phyloP scores from a whole-genome alignment of 495 filamentous ascomycete species.

The Penicillium paxilli region DNA sequence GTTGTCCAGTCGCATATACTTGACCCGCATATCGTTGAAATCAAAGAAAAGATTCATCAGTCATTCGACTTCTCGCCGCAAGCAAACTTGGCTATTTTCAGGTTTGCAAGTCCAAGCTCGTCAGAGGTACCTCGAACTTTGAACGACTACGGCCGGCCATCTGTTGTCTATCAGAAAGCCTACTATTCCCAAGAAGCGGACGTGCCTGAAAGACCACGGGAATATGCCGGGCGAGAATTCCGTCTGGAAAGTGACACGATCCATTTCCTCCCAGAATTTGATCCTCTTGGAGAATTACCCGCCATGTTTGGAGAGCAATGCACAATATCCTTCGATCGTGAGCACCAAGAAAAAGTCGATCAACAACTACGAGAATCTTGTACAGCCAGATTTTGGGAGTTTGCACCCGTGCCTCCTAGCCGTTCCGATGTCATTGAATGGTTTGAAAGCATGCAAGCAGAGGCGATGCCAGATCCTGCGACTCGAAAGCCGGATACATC shows the following conservation, averaged over 20 bases:
- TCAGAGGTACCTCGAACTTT: constrained; percentile 31
- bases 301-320: constrained; percentile 57
- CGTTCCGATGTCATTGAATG: constrained; percentile 70
- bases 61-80: constrained; percentile 31
- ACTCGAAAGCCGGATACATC: not conserved
- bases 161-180: constrained; percentile 78
- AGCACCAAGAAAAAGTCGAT: constrained; percentile 50
- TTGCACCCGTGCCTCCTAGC: constrained; percentile 62
- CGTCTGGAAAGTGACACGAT: constrained; percentile 71
- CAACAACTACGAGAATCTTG: constrained; percentile 44
- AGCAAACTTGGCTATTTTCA: constrained; percentile 25
- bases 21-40: constrained; percentile 24
- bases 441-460: constrained; percentile 41
- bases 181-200: constrained; percentile 87
- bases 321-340: constrained; percentile 43
- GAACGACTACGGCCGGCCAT: constrained; percentile 38
- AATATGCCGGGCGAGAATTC: constrained; percentile 90
- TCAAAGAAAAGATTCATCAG: constrained; percentile 21
- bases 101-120: constrained; percentile 25
- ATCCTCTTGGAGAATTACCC: constrained; percentile 58
- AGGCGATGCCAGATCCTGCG: constrained; percentile 5
- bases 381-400: constrained; percentile 39
- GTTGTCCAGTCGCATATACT: constrained; percentile 7
- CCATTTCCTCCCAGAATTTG: constrained; percentile 78
- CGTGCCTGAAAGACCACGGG: constrained; percentile 73